phyloP scores from a whole-genome alignment of 2,329 filamentous ascomycete genomes.

The Clonostachys solani region DNA sequence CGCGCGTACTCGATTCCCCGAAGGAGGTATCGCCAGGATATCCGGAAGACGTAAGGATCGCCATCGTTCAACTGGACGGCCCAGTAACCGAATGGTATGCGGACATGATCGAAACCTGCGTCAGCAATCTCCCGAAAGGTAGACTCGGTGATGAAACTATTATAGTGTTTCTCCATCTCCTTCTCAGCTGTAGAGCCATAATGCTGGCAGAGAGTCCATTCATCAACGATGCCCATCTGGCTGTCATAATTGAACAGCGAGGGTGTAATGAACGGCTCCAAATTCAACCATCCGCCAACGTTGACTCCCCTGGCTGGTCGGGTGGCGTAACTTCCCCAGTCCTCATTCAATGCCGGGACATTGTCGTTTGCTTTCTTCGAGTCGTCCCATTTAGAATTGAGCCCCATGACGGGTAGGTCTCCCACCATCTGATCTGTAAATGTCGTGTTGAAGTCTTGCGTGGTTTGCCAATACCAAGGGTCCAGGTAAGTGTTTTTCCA shows the following conservation, averaged over 20 bases:
- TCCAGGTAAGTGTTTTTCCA: constrained; percentile 77
- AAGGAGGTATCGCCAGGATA: constrained; percentile 89
- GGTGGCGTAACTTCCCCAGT: constrained; percentile 72
- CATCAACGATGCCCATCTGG: constrained; percentile 69
- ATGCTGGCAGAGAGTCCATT: constrained; percentile 72
- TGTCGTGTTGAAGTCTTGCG: constrained; percentile 86
- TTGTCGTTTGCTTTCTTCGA: constrained; percentile 71
- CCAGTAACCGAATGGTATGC: constrained; percentile 96
- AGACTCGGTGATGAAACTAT: constrained; percentile 78
- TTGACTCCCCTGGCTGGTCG: constrained; percentile 87
- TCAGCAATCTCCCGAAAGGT: constrained; percentile 81
- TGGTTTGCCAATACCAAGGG: constrained; percentile 89
- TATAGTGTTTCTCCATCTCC: constrained; percentile 86
- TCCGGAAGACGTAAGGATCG: constrained; percentile 83
- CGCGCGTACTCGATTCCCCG: constrained; percentile 91
- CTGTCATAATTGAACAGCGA: constrained; percentile 75
- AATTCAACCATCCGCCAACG: constrained; percentile 85
- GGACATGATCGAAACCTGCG: constrained; percentile 93
- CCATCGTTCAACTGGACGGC: constrained; percentile 78
- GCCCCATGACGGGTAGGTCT: constrained; percentile 84
- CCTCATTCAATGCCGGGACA: constrained; percentile 71
- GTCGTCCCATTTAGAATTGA: constrained; percentile 84
- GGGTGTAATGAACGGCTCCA: constrained; percentile 95
- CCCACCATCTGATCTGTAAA: constrained; percentile 85
- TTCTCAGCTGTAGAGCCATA: constrained; percentile 64